Evolutionary conservation across 805 yeast genomes (phyloP), one percentile per base, ranked within the genome.

Genomic region (Metschnikowia dekortorum): DNA sequence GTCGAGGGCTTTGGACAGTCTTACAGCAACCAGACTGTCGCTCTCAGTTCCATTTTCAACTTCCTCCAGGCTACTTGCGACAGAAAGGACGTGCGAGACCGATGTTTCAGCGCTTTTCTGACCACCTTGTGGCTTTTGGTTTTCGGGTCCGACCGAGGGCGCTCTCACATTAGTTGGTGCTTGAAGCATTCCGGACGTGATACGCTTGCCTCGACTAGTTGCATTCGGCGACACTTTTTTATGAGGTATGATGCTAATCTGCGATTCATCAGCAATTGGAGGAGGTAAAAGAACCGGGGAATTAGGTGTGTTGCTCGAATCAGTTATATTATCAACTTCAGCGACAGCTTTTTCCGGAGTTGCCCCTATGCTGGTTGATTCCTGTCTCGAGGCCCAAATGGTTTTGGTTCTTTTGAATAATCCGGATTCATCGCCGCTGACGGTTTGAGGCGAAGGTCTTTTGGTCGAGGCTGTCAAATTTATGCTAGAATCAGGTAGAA

Each of bases 111-210:
- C 38, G 10, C 31, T 6, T 18, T 16, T 31, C 3, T 31, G 44
- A 31, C 30, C 30, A 6, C 14, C 43, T 29, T 26, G 22, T n/a
- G n/a, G 16, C 6, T 39, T 28, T 11, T 6, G 16, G 30, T n/a
- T 6, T 9, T 39, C 43, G 34, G 32, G 18, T n/a, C 14, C 32
- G n/a, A 26, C 16, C 18, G 41, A 9, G 7, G 31, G 8, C 31
- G 32, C 45, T 26, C 26, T 28, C 38, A 33, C 38, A 16, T 10
- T 35, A 6, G 28, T 36, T 14, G 77, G 76, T 14, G 63, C 59
- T 33, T 54, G 62, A 30, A 73, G 61, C 78, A 73, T 73, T 4
- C 78, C 78, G 1, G 75, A 70, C 8, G 76, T 73, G 34, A 73
- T 70, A 29, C 76, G 58, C 13, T 42, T 48, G 4, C 57, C 58